Percentiles rank a stretch among this genome's conserved stretches.
Conservation (phyloP, 1,284 basidiomycete genomes). For the Ganoderma lucidum region DNA sequence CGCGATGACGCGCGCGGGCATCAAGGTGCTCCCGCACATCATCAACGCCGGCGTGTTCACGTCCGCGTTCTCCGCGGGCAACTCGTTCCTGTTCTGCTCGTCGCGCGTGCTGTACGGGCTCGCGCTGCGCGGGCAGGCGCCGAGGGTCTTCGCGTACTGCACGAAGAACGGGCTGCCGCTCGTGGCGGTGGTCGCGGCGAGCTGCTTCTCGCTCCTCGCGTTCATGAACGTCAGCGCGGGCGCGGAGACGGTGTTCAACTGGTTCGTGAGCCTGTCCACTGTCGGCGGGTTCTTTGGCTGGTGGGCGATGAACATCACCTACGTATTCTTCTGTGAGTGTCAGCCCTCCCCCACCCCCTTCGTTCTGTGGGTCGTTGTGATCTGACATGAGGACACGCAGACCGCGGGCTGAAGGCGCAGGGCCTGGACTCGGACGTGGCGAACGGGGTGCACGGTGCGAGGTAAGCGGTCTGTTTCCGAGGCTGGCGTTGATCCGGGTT, state of each 20-base stretch:
- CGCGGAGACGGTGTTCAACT: slow-evolving; percentile 50
- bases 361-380: background rate
- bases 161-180: slow-evolving; percentile 81
- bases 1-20: too few species aligned
- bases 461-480: too few species aligned
- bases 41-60: too few species aligned
- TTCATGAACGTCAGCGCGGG: slow-evolving; percentile 56
- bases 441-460: too few species aligned
- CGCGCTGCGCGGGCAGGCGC: slow-evolving; percentile 79
- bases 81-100: too few species aligned
- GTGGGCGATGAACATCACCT: slow-evolving; percentile 77
- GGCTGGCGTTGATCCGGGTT: too few species aligned
- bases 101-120: slow-evolving; percentile 88
- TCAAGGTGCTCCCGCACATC: too few species aligned
- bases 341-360: too few species aligned
- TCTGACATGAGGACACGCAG: slow-evolving; percentile 44
- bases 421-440: too few species aligned
- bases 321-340: slow-evolving; percentile 73
- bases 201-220: slow-evolving; percentile 56
- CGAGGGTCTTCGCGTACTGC: slow-evolving; percentile 66
- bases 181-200: slow-evolving; percentile 54
- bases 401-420: slow-evolving; percentile 66
- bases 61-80: too few species aligned
- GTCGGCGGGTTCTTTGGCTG: slow-evolving; percentile 73
- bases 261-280: slow-evolving; percentile 66